These are phyloP conservation scores for Chimonanthus praecox DNA, from an alignment of 164 flowering plant genomes.

Conservation along the genomic window DNA sequence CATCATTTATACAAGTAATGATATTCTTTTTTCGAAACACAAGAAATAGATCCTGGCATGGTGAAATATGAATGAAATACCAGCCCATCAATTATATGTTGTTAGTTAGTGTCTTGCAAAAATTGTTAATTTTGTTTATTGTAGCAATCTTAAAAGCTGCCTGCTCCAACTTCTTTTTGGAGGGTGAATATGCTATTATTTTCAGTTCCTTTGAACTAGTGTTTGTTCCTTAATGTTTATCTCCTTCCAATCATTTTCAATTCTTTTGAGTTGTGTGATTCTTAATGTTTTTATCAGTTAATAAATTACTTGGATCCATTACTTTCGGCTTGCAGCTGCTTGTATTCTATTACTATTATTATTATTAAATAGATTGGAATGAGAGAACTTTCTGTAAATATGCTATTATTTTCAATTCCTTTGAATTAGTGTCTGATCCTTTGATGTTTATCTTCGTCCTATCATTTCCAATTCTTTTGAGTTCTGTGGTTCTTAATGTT, in stretches of 20 bases:
- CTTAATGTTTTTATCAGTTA: no score
- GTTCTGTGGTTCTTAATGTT: no score
- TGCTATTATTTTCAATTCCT: background rate
- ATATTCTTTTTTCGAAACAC: constrained; percentile 7
- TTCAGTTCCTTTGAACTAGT: background rate
- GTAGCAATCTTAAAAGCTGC: background rate
- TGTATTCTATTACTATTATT: no score
- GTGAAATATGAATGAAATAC: background rate
- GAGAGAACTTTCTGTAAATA: background rate
- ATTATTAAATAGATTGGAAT: no score
- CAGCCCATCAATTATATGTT: background rate
- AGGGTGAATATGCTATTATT: background rate
- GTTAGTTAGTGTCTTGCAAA: background rate
- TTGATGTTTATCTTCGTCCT: no score
- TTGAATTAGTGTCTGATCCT: background rate
- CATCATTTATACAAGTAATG: background rate
- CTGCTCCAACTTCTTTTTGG: background rate
- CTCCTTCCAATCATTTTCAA: no score
- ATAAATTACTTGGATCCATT: no score
- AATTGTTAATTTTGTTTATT: background rate
- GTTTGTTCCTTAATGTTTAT: background rate
- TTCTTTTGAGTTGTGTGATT: no score
- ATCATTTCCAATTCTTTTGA: no score
- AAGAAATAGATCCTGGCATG: background rate
- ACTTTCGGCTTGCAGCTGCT: no score